Evolutionary conservation across 2,329 filamentous ascomycete species (phyloP).

Genomic region (Fusarium sp.): DNA sequence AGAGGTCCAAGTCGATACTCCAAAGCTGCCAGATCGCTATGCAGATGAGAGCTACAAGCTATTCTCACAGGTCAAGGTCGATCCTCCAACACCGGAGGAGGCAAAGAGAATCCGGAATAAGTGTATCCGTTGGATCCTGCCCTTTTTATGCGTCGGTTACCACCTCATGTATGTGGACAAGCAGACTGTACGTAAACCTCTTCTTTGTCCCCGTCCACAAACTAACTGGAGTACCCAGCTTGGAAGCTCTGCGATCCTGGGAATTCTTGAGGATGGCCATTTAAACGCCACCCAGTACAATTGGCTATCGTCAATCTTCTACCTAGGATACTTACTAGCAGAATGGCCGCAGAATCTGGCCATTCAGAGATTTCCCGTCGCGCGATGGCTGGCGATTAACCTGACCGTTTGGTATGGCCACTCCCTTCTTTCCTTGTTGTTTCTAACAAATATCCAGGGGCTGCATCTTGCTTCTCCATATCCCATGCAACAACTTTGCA

Average conservation of each 20-base stretch:
- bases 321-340: background rate
- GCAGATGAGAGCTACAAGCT: conserved; percentile 3
- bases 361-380: background rate
- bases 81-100: background rate
- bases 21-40: background rate
- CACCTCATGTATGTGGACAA: conserved; percentile 1
- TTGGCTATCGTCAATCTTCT: background rate
- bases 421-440: no score
- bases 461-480: background rate
- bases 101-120: background rate
- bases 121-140: background rate
- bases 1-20: background rate
- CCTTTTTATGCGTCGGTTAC: background rate
- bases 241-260: background rate
- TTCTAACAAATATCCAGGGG: background rate
- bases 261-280: background rate
- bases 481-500: conserved; percentile 2
- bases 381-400: background rate
- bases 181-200: background rate
- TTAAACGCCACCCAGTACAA: background rate
- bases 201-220: background rate
- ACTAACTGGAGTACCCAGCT: background rate
- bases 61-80: background rate
- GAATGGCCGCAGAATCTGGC: background rate
- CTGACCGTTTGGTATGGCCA: background rate